A percentile compares a stretch with the other conserved stretches of the same genome.
Conservation (phyloP, 345 rosid species). For the Microthlaspi erraticum region DNA sequence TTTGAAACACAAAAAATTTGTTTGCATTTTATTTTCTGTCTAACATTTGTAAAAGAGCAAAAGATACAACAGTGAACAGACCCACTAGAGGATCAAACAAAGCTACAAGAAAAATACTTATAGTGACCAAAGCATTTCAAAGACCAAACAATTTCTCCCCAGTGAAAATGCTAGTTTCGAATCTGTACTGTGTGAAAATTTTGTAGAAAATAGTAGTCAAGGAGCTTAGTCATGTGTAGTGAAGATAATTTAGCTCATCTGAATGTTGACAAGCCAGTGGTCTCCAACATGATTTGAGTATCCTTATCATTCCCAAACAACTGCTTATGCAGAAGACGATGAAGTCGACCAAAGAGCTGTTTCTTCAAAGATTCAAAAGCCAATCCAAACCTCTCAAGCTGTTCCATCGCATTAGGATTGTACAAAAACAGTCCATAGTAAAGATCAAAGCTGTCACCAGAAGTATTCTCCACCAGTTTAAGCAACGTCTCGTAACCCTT, state of each 20-base stretch:
- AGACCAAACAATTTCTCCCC: constrained; percentile 6
- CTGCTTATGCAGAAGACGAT: constrained; percentile 58
- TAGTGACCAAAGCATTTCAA: constrained; percentile 2
- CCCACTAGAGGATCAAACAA: constrained; percentile 12
- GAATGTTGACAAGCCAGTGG: constrained; percentile 28
- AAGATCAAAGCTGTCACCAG: constrained; percentile 85
- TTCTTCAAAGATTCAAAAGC: constrained; percentile 75
- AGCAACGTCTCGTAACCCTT: constrained; percentile 80
- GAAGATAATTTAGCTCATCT: constrained; percentile 39
- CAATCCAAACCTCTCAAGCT: constrained; percentile 70
- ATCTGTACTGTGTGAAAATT: background rate
- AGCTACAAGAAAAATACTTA: constrained; percentile 32
- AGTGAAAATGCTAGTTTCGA: background rate
- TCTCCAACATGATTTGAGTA: constrained; percentile 36
- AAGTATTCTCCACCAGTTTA: constrained; percentile 77
- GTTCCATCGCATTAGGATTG: constrained; percentile 86
- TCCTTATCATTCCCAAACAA: constrained; percentile 53
- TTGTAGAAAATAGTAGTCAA: background rate
- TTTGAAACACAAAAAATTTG: background rate
- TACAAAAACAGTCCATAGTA: constrained; percentile 79
- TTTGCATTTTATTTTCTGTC: background rate
- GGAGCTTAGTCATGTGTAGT: constrained; percentile 20
- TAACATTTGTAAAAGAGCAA: background rate
- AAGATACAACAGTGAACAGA: constrained; percentile 29
- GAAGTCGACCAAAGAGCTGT: constrained; percentile 71